Evolutionary conservation across 805 yeast genomes (phyloP).

Genomic region (Starmerella etchellsii): DNA sequence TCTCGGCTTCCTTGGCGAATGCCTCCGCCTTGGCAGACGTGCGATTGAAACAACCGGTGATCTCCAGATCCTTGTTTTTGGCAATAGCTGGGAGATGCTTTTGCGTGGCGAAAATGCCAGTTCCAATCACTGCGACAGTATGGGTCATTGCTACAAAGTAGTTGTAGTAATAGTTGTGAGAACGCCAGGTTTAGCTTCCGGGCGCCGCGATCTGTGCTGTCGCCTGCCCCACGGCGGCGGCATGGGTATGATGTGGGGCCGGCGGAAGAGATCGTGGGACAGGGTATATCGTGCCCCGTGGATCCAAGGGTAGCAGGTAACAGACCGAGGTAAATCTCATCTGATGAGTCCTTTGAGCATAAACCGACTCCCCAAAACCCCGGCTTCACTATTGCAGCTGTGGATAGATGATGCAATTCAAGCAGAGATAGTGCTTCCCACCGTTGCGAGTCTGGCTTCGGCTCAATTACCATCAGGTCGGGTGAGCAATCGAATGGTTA

Average conservation of each 20-base stretch:
- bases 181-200: background rate
- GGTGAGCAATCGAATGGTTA: conserved; percentile 68
- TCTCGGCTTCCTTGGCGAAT: conserved; percentile 52
- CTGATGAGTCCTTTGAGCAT: no score
- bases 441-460: conserved; percentile 70
- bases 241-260: no score
- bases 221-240: no score
- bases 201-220: no score
- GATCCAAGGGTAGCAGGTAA: no score
- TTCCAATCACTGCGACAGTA: conserved; percentile 20
- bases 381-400: conserved; percentile 46
- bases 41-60: conserved; percentile 69
- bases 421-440: conserved; percentile 53
- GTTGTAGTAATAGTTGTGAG: background rate
- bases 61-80: conserved; percentile 39
- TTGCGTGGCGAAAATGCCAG: conserved; percentile 64
- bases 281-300: no score
- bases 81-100: conserved; percentile 60
- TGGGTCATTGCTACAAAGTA: background rate
- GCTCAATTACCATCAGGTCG: conserved; percentile 78
- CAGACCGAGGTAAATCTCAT: no score
- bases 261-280: no score
- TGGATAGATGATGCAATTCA: conserved; percentile 75
- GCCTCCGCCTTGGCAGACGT: conserved; percentile 69
- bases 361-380: conserved; percentile 8